Evolutionary conservation across 495 filamentous ascomycete genomes (phyloP), one percentile per base, ranked within the genome.

Genomic region (Penicillium samsonianum): DNA sequence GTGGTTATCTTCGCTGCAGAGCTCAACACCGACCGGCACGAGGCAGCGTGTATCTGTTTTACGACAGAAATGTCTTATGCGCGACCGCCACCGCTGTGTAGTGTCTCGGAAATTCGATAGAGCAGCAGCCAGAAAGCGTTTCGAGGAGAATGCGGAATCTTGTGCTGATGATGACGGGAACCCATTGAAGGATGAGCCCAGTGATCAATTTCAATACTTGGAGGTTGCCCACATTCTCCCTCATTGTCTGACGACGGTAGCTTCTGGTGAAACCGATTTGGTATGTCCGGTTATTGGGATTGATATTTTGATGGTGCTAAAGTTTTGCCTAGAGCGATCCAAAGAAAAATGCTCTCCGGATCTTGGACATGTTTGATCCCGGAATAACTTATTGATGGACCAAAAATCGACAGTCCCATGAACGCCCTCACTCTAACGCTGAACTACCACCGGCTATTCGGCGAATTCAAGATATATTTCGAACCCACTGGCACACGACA

Each of bases 371-470:
- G 50, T 59, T 59, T 12, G 48, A 59, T 47, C 49, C 43, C 52
- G 42, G 57, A 28, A 53, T 53, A 25, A 40, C 50, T 50, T 46
- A 53, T 45, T 53, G 19, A 53, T 59, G 17, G 56, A 38, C 22
- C 42, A 1, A 45, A 45, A 45, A 45, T 45, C 4, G 42, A 45
- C 22, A 28, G 43, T n/a, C 43, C 43, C 10, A 26, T 52, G 26
- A 63, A 51, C 23, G 43, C 42, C 23, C 53, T 69, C 1, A 69
- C 60, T 19, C 48, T 69, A 54, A 65, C 61, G 5, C 55, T 51
- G n/a, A 49, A 63, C n/a, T 60, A 63, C 50, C 64, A 67, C 44
- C 61, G 47, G n/a, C 44, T 70, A 38, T 67, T 70, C 53, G 60
- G 62, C 22, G 52, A 61, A 52, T 67, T 70, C 22, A 19, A 41